Evolutionary conservation across 2,329 filamentous ascomycete species (phyloP), one percentile per base, ranked within the genome.

Genomic region (Fusarium irregulare): DNA sequence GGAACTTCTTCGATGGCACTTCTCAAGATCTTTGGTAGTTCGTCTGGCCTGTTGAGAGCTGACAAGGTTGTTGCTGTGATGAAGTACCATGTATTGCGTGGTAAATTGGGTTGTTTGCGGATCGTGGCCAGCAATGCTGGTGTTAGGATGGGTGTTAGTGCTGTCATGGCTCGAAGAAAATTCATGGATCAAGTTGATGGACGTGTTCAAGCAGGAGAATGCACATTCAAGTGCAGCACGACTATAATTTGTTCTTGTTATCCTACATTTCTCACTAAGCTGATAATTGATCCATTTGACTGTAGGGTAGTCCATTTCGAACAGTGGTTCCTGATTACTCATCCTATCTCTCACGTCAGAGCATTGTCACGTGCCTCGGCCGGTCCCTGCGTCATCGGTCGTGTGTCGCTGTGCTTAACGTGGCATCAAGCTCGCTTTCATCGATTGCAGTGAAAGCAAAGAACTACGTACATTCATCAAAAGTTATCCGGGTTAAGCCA

Each of bases 321-420:
- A 21, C 21, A 21, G 18, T 40, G 18, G 18, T 5, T 10, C 4
- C 16, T 6, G 21, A 45, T 66, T 59, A 32, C 30, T 49, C 56
- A 40, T 10, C 18, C 20, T 25, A 21, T 51, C 27, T 28, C 44
- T 55, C 27, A 64, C 46, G 27, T 40, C 28, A 60, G 60, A 72
- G 53, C 47, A 50, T 42, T 40, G 51, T 76, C 74, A 75, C 74
- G 73, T 76, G 74, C 59, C 34, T 28, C 34, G 51, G 51, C 48
- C 40, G 51, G 54, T 48, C 69, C 65, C 70, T 75, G 73, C 74
- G 74, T 76, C 74, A 76, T 76, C 68, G 73, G 56, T 59, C 59
- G 56, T 64, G 72, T 64, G 61, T 70, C 34, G 40, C 66, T 70
- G 58, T 74, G 68, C 57, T 73, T 76, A 76, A 76, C 74, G 74